Evolutionary conservation across 2,329 filamentous ascomycete species (phyloP).

Genomic region (Ophiostoma australiae): DNA sequence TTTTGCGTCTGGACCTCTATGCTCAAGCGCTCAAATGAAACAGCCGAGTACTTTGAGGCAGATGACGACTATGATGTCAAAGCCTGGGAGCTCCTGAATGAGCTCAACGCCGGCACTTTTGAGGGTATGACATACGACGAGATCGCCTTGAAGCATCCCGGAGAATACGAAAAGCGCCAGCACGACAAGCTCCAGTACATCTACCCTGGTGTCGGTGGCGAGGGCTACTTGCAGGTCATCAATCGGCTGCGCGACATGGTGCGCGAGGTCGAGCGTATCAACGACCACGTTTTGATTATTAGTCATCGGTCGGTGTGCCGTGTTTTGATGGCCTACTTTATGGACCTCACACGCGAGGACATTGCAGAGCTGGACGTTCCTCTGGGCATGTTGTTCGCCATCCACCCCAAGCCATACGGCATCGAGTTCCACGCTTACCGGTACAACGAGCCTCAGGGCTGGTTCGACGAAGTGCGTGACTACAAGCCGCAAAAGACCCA

Average conservation of each 20-base stretch:
- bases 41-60: constrained; percentile 78
- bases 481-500: constrained; percentile 66
- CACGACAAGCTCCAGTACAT: constrained; percentile 91
- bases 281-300: constrained; percentile 87
- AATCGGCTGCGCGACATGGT: constrained; percentile 93
- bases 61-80: constrained; percentile 96
- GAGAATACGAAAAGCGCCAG: constrained; percentile 76
- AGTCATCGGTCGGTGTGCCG: constrained; percentile 88
- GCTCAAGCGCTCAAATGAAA: constrained; percentile 84
- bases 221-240: constrained; percentile 95
- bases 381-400: constrained; percentile 85
- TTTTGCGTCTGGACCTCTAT: constrained; percentile 99
- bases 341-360: constrained; percentile 81
- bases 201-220: constrained; percentile 90
- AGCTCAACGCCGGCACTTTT: constrained; percentile 87
- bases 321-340: constrained; percentile 93
- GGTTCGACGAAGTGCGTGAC: constrained; percentile 81
- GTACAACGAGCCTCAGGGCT: constrained; percentile 71
- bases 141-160: constrained; percentile 70
- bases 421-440: constrained; percentile 95
- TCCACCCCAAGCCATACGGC: constrained; percentile 96
- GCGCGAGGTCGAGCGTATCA: constrained; percentile 93
- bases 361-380: constrained; percentile 94
- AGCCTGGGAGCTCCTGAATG: constrained; percentile 96
- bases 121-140: constrained; percentile 94